Evolutionary conservation across 176 grass and related monocot genomes (phyloP).

Genomic region (Panicum miliaceum): DNA sequence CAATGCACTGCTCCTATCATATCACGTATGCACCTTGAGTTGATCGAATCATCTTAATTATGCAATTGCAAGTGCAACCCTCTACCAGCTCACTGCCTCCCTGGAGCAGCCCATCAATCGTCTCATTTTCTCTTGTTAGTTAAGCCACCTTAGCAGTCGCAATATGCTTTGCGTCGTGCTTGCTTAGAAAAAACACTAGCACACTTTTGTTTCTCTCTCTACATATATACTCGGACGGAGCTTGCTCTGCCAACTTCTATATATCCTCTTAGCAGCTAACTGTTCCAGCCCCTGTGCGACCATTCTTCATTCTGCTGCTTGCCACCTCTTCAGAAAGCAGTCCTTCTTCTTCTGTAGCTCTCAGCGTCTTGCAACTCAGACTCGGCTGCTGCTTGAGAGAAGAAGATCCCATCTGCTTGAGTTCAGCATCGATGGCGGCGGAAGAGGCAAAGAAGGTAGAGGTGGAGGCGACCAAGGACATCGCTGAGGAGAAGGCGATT

Average conservation of each 20-base stretch:
- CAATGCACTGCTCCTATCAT: not conserved
- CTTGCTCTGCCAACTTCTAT: not conserved
- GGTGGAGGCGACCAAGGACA: slow-evolving; percentile 64
- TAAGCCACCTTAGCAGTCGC: slow-evolving; percentile 11
- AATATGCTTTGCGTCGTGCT: not conserved
- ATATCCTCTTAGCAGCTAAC: not conserved
- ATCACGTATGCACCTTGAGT: not conserved
- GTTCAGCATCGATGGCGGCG: not conserved
- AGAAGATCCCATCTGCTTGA: not conserved
- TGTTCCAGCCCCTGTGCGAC: not conserved
- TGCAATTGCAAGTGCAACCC: not conserved
- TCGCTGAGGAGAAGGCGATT: slow-evolving; percentile 62
- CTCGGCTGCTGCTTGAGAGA: not conserved
- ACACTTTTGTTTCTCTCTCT: not conserved
- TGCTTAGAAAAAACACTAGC: not conserved
- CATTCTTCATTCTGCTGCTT: not conserved
- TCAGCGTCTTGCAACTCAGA: not conserved
- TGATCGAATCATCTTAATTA: not conserved
- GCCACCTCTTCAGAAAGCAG: not conserved
- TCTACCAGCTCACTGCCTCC: slow-evolving; percentile 36
- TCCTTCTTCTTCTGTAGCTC: not conserved
- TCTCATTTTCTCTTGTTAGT: not conserved
- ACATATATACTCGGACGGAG: not conserved
- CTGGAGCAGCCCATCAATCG: slow-evolving; percentile 41
- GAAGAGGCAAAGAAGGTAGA: slow-evolving; percentile 60